A percentile compares a stretch with the other conserved stretches of the same genome.
phyloP scores from a whole-genome alignment of 2,329 filamentous ascomycete species.

The Aschersonia sp. region DNA sequence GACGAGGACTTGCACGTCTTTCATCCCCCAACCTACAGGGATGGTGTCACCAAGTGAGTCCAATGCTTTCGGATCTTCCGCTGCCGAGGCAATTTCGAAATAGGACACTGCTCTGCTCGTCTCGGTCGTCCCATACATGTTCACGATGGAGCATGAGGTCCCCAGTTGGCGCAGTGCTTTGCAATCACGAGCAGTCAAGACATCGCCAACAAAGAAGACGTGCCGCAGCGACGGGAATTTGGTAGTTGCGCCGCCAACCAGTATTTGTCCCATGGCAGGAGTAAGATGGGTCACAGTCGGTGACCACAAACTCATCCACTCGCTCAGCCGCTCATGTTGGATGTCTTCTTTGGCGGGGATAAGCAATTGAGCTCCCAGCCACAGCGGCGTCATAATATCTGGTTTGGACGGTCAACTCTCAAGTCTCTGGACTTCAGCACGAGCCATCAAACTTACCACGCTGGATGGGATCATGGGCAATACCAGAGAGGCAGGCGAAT shows the following conservation, averaged over 20 bases:
- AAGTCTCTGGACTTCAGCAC: too few relatives aligned
- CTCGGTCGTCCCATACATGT: slow-evolving; percentile 84
- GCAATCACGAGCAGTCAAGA: slow-evolving; percentile 77
- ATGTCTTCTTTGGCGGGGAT: slow-evolving; percentile 75
- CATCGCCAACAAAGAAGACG: slow-evolving; percentile 85
- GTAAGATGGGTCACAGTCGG: slow-evolving; percentile 80
- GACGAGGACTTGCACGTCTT: slow-evolving; percentile 77
- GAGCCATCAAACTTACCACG: slow-evolving; percentile 10
- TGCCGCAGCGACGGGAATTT: slow-evolving; percentile 63
- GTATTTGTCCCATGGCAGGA: slow-evolving; percentile 90
- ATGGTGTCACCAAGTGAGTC: slow-evolving; percentile 51
- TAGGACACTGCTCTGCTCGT: slow-evolving; percentile 71
- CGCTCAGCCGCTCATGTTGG: slow-evolving; percentile 65
- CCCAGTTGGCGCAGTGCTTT: slow-evolving; percentile 61
- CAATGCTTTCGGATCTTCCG: slow-evolving; percentile 38
- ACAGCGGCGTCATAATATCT: slow-evolving; percentile 81
- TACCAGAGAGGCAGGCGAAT: slow-evolving; percentile 76
- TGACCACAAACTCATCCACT: slow-evolving; percentile 70
- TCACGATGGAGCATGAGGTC: slow-evolving; percentile 60
- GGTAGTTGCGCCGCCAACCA: slow-evolving; percentile 70
- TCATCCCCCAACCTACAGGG: slow-evolving; percentile 74
- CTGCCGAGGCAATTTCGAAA: slow-evolving; percentile 52
- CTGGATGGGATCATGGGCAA: slow-evolving; percentile 61
- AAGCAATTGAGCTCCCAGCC: slow-evolving; percentile 66
- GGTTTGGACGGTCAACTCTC: too few relatives aligned